These are phyloP conservation scores for Meira nashicola DNA, from an alignment of 1,284 basidiomycete genomes.

Conservation along the genomic window DNA sequence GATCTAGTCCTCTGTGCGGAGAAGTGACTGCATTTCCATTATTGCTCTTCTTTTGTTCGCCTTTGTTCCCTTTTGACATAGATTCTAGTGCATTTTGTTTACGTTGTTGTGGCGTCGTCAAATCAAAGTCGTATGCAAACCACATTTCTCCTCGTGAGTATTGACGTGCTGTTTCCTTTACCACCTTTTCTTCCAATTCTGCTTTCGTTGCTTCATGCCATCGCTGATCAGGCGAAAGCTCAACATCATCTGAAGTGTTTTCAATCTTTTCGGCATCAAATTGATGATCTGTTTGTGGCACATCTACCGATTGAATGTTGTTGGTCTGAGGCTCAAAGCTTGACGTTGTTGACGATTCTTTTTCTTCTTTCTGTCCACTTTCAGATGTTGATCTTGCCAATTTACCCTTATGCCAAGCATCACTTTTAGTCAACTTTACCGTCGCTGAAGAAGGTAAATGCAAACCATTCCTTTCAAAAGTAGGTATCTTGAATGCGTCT, in stretches of 20 bases:
- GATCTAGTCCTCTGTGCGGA: constrained; percentile 22
- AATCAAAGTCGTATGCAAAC: constrained; percentile 57
- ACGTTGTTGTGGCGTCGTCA: constrained; percentile 57
- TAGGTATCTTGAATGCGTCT: constrained; percentile 9
- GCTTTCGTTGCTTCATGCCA: constrained; percentile 39
- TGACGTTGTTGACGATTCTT: not conserved
- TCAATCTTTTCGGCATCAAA: not conserved
- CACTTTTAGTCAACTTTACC: not conserved
- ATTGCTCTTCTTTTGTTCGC: not conserved
- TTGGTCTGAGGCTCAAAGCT: constrained; percentile 2
- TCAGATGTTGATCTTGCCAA: not conserved
- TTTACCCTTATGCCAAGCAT: constrained; percentile 1
- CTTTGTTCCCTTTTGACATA: not conserved
- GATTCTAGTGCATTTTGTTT: constrained; percentile 52
- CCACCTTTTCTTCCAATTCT: constrained; percentile 44
- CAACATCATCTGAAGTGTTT: not conserved
- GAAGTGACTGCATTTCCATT: not conserved
- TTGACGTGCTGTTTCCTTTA: constrained; percentile 37
- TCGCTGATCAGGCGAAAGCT: constrained; percentile 21
- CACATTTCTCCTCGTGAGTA: constrained; percentile 43
- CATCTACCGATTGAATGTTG: constrained; percentile 14
- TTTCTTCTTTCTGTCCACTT: not conserved
- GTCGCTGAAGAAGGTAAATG: constrained; percentile 3
- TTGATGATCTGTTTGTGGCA: not conserved
- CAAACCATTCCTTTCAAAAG: too few relatives aligned